Conservation (phyloP, 208 protist genomes). For the Trypanosoma melophagium region DNA sequence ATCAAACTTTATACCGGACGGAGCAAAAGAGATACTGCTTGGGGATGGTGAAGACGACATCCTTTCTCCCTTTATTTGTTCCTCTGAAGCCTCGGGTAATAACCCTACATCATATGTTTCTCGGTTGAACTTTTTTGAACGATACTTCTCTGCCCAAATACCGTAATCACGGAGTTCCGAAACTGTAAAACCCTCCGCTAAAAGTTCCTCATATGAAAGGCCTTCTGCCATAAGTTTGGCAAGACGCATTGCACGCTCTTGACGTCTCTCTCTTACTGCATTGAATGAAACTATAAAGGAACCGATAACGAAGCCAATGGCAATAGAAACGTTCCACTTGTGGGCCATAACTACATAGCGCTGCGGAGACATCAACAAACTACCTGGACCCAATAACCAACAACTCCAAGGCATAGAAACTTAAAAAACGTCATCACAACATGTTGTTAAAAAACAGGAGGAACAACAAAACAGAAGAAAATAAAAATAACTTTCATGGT, state of each 20-base stretch:
- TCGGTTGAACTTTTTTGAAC: too few species aligned
- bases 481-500: background rate
- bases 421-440: background rate
- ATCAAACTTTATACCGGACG: too few species aligned
- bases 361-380: background rate
- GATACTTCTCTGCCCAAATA: background rate
- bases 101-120: too few species aligned
- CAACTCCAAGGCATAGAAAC: constrained; percentile 6
- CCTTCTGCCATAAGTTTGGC: background rate
- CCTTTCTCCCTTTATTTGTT: background rate
- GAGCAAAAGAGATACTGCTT: background rate
- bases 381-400: background rate
- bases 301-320: constrained; percentile 1
- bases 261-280: background rate
- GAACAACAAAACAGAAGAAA: too few species aligned
- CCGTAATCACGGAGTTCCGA: background rate
- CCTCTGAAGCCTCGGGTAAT: too few species aligned
- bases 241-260: background rate
- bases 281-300: background rate
- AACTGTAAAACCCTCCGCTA: background rate
- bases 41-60: background rate
- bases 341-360: background rate
- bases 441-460: background rate
- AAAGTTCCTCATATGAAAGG: background rate
- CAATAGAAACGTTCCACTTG: background rate